phyloP scores from a whole-genome alignment of 2,329 filamentous ascomycete genomes.

The Monilinia polystroma region DNA sequence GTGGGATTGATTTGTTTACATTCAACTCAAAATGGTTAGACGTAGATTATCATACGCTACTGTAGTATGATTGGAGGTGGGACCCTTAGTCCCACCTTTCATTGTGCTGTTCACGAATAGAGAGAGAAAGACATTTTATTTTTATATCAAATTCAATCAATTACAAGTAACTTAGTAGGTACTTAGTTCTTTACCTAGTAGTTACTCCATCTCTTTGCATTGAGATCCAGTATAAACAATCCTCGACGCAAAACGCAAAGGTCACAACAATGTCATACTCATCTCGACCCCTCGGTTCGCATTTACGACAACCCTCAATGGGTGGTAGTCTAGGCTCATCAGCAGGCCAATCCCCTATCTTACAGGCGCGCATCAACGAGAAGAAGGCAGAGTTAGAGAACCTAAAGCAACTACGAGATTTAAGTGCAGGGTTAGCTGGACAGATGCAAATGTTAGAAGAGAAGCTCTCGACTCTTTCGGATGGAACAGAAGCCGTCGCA shows the following conservation, averaged over 20 bases:
- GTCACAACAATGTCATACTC: slow-evolving; percentile 53
- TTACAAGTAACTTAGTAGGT: too few species aligned
- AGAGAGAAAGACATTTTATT: not conserved
- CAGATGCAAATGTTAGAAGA: slow-evolving; percentile 82
- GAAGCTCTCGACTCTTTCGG: slow-evolving; percentile 73
- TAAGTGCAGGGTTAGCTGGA: slow-evolving; percentile 73
- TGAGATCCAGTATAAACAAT: not conserved
- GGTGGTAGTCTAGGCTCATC: slow-evolving; percentile 47
- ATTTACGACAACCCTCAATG: slow-evolving; percentile 63
- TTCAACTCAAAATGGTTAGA: slow-evolving; percentile 26
- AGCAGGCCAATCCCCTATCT: slow-evolving; percentile 63
- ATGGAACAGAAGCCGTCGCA: slow-evolving; percentile 72
- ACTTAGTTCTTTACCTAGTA: too few species aligned
- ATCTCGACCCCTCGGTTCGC: slow-evolving; percentile 59
- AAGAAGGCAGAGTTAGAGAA: slow-evolving; percentile 82
- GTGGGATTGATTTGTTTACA: slow-evolving; percentile 36
- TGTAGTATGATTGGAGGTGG: slow-evolving; percentile 2
- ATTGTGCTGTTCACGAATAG: slow-evolving; percentile 8
- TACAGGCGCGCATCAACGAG: slow-evolving; percentile 76
- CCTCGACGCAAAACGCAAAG: not conserved
- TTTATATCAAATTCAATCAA: too few species aligned
- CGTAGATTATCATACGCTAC: slow-evolving; percentile 13
- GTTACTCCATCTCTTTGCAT: slow-evolving; percentile 13
- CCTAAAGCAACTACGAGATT: slow-evolving; percentile 72
- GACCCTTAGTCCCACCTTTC: not conserved